Percentiles rank a stretch among this genome's conserved stretches.
Evolutionary conservation across 495 filamentous ascomycete genomes (phyloP).

Genomic region (Hypoxylon subgilvum): DNA sequence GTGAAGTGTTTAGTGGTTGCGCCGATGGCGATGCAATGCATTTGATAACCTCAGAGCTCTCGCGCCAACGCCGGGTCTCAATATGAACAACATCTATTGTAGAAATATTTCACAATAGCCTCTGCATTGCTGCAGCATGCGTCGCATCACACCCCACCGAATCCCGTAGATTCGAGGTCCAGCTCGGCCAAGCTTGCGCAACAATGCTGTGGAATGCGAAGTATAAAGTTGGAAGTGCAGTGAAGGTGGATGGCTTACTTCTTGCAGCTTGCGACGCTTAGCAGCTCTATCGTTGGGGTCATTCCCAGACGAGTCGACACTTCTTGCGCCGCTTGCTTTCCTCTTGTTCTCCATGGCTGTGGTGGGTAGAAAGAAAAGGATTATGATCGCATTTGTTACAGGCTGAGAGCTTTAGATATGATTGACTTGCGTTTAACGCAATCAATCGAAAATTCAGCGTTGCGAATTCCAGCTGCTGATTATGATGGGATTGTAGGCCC

Average conservation of each 20-base stretch:
- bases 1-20: slow-evolving; percentile 5
- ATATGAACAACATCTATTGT: slow-evolving; percentile 15
- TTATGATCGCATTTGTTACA: slow-evolving; percentile 15
- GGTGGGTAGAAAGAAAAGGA: slow-evolving; percentile 18
- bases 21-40: slow-evolving; percentile 21
- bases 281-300: slow-evolving; percentile 62
- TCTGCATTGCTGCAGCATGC: slow-evolving; percentile 18
- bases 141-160: neutral
- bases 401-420: neutral
- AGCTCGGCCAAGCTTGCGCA: slow-evolving; percentile 5
- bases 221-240: neutral
- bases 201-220: slow-evolving; percentile 21
- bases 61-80: slow-evolving; percentile 2
- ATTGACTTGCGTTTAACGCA: neutral
- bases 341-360: slow-evolving; percentile 71
- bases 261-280: slow-evolving; percentile 54
- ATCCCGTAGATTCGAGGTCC: neutral
- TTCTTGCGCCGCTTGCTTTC: slow-evolving; percentile 58
- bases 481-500: slow-evolving; percentile 27
- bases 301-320: slow-evolving; percentile 37
- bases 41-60: slow-evolving; percentile 15
- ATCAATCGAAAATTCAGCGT: slow-evolving; percentile 14
- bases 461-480: neutral
- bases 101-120: neutral
- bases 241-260: slow-evolving; percentile 31